Conservation (phyloP, 129 eudicot genomes). For the Flaveria bidentis region DNA sequence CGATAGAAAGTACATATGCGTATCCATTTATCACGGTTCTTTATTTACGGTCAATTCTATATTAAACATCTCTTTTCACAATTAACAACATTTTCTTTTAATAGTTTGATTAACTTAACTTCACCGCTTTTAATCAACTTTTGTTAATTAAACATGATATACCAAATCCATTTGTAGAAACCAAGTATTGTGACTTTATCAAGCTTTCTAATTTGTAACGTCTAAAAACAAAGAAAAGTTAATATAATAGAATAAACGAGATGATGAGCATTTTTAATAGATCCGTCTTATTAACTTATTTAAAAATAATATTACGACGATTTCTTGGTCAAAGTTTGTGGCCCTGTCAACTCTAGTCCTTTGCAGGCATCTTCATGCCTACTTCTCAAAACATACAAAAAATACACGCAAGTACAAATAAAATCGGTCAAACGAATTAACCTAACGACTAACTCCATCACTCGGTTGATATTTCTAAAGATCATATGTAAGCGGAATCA, state of each 20-base stretch:
- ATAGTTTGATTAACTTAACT: neutral
- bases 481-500: neutral
- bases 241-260: neutral
- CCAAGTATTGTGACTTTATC: too few species aligned
- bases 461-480: neutral
- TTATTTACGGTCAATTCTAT: too few species aligned
- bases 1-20: too few species aligned
- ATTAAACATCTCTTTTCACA: neutral
- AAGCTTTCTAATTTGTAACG: neutral
- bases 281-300: neutral
- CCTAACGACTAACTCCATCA: neutral
- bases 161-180: neutral
- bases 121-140: neutral
- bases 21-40: too few species aligned
- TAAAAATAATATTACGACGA: neutral
- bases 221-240: neutral
- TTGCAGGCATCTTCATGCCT: constrained; percentile 8
- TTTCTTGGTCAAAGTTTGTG: neutral
- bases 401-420: neutral
- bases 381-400: constrained; percentile 1
- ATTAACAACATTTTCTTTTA: neutral
- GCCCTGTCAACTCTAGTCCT: constrained; percentile 19
- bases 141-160: neutral
- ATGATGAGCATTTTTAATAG: neutral
- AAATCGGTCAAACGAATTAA: neutral